A percentile compares a stretch with the other conserved stretches of the same genome.
phyloP scores from a whole-genome alignment of 2,329 filamentous ascomycete species.

The Pestalotiopsis sp. region DNA sequence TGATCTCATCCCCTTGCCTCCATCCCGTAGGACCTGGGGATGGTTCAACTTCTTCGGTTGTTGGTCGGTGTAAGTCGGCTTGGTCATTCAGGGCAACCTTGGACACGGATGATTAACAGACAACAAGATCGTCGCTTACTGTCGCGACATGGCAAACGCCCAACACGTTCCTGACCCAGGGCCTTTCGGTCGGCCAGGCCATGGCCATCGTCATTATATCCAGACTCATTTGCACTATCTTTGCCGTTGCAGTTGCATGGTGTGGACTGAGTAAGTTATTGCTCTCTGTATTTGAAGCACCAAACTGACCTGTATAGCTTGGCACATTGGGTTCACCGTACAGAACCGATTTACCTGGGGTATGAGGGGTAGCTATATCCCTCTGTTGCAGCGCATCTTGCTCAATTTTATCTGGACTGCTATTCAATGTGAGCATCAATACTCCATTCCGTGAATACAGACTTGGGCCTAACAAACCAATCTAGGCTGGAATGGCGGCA shows the following conservation, averaged over 20 bases:
- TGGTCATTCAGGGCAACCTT: neutral
- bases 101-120: constrained; percentile 1
- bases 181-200: constrained; percentile 44
- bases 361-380: constrained; percentile 46
- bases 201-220: constrained; percentile 46
- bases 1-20: constrained; percentile 36
- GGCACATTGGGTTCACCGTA: constrained; percentile 49
- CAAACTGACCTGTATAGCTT: constrained; percentile 20
- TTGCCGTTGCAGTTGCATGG: constrained; percentile 44
- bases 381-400: constrained; percentile 42
- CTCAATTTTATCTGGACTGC: constrained; percentile 50
- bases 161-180: constrained; percentile 42
- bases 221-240: constrained; percentile 39
- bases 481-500: constrained; percentile 30
- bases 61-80: constrained; percentile 35
- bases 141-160: constrained; percentile 45
- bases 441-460: neutral
- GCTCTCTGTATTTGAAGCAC: no score
- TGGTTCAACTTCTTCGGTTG: constrained; percentile 43
- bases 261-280: constrained; percentile 34
- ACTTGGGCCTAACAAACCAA: neutral
- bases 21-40: constrained; percentile 45
- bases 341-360: constrained; percentile 50
- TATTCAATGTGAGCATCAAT: constrained; percentile 33
- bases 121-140: constrained; percentile 27